Conservation (phyloP, 1,284 basidiomycete species). For the Microbotryum lychnidis-dioicae region DNA sequence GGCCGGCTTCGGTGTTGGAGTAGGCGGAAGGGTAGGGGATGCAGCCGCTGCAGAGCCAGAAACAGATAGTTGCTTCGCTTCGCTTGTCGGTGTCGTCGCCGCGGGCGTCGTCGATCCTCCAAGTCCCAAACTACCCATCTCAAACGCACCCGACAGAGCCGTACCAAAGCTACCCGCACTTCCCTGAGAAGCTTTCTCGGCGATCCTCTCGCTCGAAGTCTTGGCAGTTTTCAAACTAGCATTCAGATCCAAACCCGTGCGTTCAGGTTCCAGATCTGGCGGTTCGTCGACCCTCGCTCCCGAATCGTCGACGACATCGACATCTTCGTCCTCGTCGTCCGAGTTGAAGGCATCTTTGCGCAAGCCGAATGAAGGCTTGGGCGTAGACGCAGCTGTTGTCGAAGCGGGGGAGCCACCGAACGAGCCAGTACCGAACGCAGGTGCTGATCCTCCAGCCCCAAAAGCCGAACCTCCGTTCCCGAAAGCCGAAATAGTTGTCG, state of each 20-base stretch:
- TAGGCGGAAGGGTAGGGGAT: neutral
- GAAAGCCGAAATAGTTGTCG: neutral
- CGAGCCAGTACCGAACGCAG: neutral
- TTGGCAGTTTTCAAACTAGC: constrained; percentile 16
- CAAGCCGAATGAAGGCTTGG: neutral
- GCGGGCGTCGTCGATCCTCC: neutral
- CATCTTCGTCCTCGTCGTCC: constrained; percentile 10
- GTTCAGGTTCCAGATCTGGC: constrained; percentile 28
- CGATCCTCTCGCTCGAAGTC: neutral
- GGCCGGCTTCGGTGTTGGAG: neutral
- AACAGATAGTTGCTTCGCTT: neutral
- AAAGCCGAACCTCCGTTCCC: neutral
- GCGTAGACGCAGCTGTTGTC: neutral
- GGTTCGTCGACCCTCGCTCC: constrained; percentile 25
- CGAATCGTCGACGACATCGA: neutral
- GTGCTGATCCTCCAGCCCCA: neutral
- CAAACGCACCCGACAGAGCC: constrained; percentile 1
- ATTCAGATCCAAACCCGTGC: constrained; percentile 15
- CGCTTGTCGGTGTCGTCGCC: neutral
- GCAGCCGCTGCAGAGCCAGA: constrained; percentile 4
- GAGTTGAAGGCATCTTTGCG: constrained; percentile 9
- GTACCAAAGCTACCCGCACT: neutral
- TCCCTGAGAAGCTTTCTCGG: neutral
- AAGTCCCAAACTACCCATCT: constrained; percentile 20
- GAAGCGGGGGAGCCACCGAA: neutral